Evolutionary conservation across 805 yeast genomes (phyloP).

Genomic region (Metschnikowia baotianmanensis): DNA sequence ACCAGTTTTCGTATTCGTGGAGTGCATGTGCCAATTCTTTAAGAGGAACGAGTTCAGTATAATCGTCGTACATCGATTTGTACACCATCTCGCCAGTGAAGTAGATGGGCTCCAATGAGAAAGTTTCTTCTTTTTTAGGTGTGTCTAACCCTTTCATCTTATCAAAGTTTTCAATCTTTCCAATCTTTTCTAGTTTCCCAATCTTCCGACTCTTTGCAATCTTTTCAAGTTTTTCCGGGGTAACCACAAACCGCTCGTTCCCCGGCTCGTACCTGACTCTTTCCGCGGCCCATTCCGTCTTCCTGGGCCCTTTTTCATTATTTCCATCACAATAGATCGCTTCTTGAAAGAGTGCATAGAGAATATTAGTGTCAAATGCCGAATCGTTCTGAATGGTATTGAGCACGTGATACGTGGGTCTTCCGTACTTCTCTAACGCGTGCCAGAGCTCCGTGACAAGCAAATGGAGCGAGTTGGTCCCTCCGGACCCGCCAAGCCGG

Average conservation of each 20-base stretch:
- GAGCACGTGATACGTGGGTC: slow-evolving; percentile 39
- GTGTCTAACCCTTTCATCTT: too few species aligned
- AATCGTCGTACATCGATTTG: slow-evolving; percentile 51
- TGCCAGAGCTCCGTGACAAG: slow-evolving; percentile 39
- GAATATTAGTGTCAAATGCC: slow-evolving; percentile 51
- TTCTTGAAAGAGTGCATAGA: slow-evolving; percentile 58
- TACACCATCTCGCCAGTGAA: slow-evolving; percentile 59
- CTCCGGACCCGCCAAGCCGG: slow-evolving; percentile 50
- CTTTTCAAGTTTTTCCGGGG: slow-evolving; percentile 8
- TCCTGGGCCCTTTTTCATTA: slow-evolving; percentile 10
- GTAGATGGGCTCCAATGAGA: slow-evolving; percentile 25
- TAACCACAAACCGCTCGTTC: slow-evolving; percentile 26
- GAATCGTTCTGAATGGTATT: slow-evolving; percentile 29
- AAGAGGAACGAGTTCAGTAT: slow-evolving; percentile 39
- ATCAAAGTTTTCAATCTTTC: too few species aligned
- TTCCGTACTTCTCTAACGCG: slow-evolving; percentile 36
- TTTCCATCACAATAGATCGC: slow-evolving; percentile 49
- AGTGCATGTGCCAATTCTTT: slow-evolving; percentile 39
- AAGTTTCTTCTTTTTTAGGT: too few species aligned
- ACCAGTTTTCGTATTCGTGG: slow-evolving; percentile 36
- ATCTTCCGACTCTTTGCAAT: too few species aligned
- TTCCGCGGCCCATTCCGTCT: slow-evolving; percentile 51
- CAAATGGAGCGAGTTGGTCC: slow-evolving; percentile 46
- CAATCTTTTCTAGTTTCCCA: too few species aligned
- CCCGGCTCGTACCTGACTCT: slow-evolving; percentile 29